Evolutionary conservation across 2,329 filamentous ascomycete genomes (phyloP).

Genomic region (Penicillium freii): DNA sequence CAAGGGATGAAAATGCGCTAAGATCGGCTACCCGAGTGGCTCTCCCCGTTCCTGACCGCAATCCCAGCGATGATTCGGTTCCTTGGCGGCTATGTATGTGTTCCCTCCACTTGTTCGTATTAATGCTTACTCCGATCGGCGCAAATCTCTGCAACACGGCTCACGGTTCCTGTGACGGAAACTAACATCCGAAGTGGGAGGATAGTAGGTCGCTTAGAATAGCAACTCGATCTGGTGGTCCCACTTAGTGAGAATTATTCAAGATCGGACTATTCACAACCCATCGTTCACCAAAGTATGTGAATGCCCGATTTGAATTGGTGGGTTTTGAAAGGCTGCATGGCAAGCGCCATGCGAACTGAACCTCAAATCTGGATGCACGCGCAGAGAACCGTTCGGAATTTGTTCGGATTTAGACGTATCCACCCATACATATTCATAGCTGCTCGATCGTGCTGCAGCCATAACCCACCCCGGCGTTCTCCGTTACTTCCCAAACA

Average conservation of each 20-base stretch:
- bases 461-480: background rate
- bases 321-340: background rate
- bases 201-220: background rate
- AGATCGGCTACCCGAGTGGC: constrained; percentile 15
- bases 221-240: background rate
- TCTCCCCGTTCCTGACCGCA: constrained; percentile 10
- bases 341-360: background rate
- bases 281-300: background rate
- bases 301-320: background rate
- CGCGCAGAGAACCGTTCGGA: background rate
- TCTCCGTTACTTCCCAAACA: background rate
- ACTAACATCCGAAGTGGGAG: background rate
- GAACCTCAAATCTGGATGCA: background rate
- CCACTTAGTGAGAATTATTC: background rate
- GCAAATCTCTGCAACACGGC: background rate
- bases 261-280: background rate
- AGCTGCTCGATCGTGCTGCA: background rate
- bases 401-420: constrained; percentile 1
- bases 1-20: constrained; percentile 10
- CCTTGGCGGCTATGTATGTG: background rate
- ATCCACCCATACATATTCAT: background rate
- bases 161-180: background rate
- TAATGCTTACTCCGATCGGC: background rate
- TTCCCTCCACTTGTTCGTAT: background rate
- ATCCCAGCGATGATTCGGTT: background rate